phyloP scores from a whole-genome alignment of 225 moss, liverwort and hornwort genomes.

The Anthoceros angustus region DNA sequence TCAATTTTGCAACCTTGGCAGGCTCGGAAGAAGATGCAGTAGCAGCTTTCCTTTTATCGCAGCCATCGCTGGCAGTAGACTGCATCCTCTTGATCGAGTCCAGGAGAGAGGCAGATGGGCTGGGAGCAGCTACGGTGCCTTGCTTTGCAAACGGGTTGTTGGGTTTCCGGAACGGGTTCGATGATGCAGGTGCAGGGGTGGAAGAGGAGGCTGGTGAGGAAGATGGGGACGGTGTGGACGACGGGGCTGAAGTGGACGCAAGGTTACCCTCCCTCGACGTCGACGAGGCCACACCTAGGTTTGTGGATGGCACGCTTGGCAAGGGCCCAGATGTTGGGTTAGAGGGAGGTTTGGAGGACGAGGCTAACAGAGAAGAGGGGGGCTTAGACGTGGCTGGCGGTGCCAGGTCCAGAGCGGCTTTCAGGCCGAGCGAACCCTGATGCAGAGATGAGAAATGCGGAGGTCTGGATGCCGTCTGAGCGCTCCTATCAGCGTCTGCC shows the following conservation, averaged over 20 bases:
- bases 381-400: background rate
- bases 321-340: background rate
- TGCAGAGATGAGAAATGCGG: background rate
- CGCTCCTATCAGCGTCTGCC: background rate
- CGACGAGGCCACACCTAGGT: background rate
- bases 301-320: background rate
- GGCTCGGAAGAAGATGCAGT: background rate
- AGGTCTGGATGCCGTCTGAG: background rate
- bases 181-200: background rate
- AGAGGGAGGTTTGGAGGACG: background rate
- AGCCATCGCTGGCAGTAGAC: background rate
- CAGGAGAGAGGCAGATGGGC: background rate
- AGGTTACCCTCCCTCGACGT: background rate
- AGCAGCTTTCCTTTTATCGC: background rate
- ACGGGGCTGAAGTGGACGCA: background rate
- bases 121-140: background rate
- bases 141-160: background rate
- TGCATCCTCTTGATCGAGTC: background rate
- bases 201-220: background rate
- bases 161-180: background rate
- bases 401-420: constrained; percentile 1
- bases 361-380: background rate
- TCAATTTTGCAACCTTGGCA: background rate
- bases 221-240: background rate
- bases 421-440: background rate